Evolutionary conservation across 2,329 filamentous ascomycete genomes (phyloP).

Genomic region (Trichophyton rubrum): DNA sequence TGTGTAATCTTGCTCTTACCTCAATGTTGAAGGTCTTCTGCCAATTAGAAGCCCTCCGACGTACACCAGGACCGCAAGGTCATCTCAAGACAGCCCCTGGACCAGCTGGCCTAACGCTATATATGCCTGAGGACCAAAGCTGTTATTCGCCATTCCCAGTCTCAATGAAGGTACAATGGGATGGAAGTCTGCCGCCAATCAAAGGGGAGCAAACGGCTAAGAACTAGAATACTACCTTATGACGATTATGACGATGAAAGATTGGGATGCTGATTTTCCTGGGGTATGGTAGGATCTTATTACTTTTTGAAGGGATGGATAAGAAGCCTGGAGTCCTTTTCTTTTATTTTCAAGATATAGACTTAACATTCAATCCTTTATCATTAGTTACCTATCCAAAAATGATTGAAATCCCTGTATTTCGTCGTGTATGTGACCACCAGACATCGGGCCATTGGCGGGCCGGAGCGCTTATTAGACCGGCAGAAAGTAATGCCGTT

Average conservation of each 20-base stretch:
- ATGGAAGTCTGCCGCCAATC: slow-evolving; percentile 23
- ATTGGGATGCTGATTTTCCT: not conserved
- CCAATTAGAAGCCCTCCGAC: slow-evolving; percentile 34
- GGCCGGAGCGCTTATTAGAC: not conserved
- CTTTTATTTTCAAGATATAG: too few relatives aligned
- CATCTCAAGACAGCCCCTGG: slow-evolving; percentile 32
- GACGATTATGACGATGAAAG: not conserved
- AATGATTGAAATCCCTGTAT: too few relatives aligned
- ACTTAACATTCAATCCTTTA: too few relatives aligned
- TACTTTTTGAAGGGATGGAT: not conserved
- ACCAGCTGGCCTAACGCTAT: slow-evolving; percentile 30
- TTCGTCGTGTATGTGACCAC: too few relatives aligned
- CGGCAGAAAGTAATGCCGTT: slow-evolving; percentile 6
- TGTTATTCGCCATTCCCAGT: slow-evolving; percentile 32
- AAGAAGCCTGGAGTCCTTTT: not conserved
- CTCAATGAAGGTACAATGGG: slow-evolving; percentile 35
- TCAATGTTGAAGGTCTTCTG: slow-evolving; percentile 35
- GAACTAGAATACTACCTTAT: not conserved
- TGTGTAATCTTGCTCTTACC: slow-evolving; percentile 30
- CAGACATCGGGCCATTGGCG: too few relatives aligned
- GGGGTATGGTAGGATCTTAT: not conserved
- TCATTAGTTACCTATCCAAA: too few relatives aligned
- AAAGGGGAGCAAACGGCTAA: not conserved
- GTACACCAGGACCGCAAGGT: slow-evolving; percentile 37
- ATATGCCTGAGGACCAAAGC: slow-evolving; percentile 34